Base-by-base conservation (phyloP, 495 filamentous ascomycete species). In the Halenospora varia region DNA sequence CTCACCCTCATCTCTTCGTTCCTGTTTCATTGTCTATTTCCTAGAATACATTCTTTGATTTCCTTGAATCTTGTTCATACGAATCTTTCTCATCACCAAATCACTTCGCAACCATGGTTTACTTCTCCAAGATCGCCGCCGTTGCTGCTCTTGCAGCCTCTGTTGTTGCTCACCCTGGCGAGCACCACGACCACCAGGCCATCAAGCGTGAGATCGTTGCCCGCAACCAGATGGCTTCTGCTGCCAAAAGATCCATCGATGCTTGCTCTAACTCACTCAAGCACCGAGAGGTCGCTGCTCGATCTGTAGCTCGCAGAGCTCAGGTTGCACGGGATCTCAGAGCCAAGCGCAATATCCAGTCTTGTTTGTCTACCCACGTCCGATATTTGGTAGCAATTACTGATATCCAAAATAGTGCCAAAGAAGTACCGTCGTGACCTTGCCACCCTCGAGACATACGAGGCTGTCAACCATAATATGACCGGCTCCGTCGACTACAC, bases 331-430 rank as follows among this genome's bases (percentile, higher is more conserved):
- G 68, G 48, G 66, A 73, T 9, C 68, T 83, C 25, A 77, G 79
- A 49, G 35, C 74, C 50, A 74, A 77, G 65, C 77, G 79, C 45
- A 73, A 74, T 17, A 72, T 82, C 56, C 70, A 70, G 29, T 53
- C 74, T 10, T 64, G 77, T 81, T 67, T 67, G 74, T 64, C 10
- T 2, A 39, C 11, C n/a, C 22, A 18, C 23, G 13, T 35, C 13
- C 29, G 4, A 35, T 35, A 35, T 35, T 13, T 6, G 29, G 13
- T 4, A 13, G 29, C 13, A 35, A 35, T 35, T 35, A 13, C 29
- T 35, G 29, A 35, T 35, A 35, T 35, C 29, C 17, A 15, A 46
- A 51, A 50, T 23, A 49, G 48, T 35, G 44, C 53, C 67, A 26
- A 65, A 60, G 44, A 70, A 70, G 51, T 55, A 54, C 59, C 69